Percentiles rank a stretch among this genome's conserved stretches.
Evolutionary conservation across 2,329 filamentous ascomycete genomes (phyloP).

Genomic region (Aspergillus awamori): DNA sequence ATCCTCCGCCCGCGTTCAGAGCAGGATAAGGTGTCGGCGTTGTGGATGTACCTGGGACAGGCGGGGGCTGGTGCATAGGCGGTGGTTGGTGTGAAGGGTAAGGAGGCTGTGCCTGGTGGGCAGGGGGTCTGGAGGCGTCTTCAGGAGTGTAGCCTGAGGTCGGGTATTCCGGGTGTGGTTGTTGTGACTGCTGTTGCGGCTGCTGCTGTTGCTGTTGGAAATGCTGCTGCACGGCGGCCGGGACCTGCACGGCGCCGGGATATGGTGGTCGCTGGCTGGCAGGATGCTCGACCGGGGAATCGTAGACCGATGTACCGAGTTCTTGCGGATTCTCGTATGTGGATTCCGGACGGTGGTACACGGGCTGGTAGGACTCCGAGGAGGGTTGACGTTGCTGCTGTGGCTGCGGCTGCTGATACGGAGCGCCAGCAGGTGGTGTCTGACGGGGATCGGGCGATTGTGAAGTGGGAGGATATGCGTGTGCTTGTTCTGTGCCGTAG

Average conservation of each 20-base stretch:
- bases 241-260: slow-evolving; percentile 27
- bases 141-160: slow-evolving; percentile 45
- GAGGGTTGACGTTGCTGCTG: slow-evolving; percentile 55
- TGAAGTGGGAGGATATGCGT: slow-evolving; percentile 43
- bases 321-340: slow-evolving; percentile 75
- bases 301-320: slow-evolving; percentile 75
- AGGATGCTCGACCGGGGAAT: slow-evolving; percentile 64
- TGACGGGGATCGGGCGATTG: slow-evolving; percentile 47
- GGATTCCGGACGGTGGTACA: slow-evolving; percentile 63
- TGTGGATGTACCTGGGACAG: slow-evolving; percentile 35
- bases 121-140: slow-evolving; percentile 30
- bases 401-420: slow-evolving; percentile 48
- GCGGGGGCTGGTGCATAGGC: slow-evolving; percentile 39
- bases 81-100: slow-evolving; percentile 39
- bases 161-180: slow-evolving; percentile 43
- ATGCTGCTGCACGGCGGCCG: slow-evolving; percentile 32
- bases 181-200: slow-evolving; percentile 28
- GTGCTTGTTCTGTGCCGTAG: slow-evolving; percentile 62
- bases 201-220: slow-evolving; percentile 36
- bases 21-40: slow-evolving; percentile 39
- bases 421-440: slow-evolving; percentile 36
- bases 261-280: slow-evolving; percentile 38
- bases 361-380: slow-evolving; percentile 46
- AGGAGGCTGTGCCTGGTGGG: slow-evolving; percentile 33
- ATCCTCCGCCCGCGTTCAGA: slow-evolving; percentile 34